Base-by-base conservation (phyloP, 1,284 basidiomycete genomes). In the Somion occarium region DNA sequence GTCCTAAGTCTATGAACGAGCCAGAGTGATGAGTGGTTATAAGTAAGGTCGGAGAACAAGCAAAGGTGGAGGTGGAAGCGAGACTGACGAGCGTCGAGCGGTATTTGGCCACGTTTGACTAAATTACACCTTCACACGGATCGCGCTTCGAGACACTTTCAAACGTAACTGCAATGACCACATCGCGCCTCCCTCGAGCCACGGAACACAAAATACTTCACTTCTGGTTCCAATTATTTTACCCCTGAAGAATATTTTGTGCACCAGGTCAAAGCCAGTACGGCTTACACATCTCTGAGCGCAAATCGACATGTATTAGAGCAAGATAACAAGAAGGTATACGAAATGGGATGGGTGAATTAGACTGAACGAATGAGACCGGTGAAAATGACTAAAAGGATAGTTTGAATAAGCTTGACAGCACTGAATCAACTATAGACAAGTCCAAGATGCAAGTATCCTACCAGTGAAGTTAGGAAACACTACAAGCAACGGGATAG, bases 61-160 rank as follows among this genome's bases (percentile, higher is more conserved):
- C 30, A 7, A 7, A 34, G 30, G 30, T 34, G 7, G 42, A 13
- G 42, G 7, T 43, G 42, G 42, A n/a, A 19, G 20, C 13, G 42
- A 43, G 5, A 15, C 18, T 41, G 42, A 43, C 42, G 18, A 41
- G 39, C 39, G 15, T 7, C 18, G 9, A 41, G 7, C 18, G 13
- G 39, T 22, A 43, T 23, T 23, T 19, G 19, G 42, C 42, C 42
- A 43, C 42, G 42, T 43, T 43, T 43, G 42, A 43, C 42, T 19
- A 43, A 24, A 43, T 43, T 43, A 13, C 42, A 22, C 42, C 42
- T 43, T 43, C 42, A 43, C 42, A 43, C 42, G 42, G 19, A 43
- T 13, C 30, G 30, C n/a, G n/a, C n/a, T n/a, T n/a, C n/a, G n/a
- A n/a, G n/a, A n/a, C n/a, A n/a, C n/a, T n/a, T n/a, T n/a, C n/a